Conservation (phyloP, 441 rosid species). For the Arabidopsis hybrid region DNA sequence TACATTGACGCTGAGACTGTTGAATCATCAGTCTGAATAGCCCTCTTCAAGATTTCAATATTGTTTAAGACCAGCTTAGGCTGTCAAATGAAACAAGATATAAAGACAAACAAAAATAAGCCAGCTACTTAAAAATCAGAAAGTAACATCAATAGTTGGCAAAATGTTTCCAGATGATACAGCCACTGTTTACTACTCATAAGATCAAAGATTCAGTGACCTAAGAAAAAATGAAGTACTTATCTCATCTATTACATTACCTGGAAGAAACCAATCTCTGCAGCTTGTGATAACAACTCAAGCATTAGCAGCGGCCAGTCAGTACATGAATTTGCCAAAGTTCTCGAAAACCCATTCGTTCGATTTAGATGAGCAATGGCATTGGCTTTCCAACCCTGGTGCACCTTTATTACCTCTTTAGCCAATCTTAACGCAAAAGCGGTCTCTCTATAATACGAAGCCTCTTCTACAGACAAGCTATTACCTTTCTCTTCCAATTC, state of each 20-base stretch:
- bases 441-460: conserved; percentile 77
- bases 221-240: not conserved
- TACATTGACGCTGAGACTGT: conserved; percentile 71
- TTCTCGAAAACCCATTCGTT: conserved; percentile 78
- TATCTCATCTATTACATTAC: conserved; percentile 46
- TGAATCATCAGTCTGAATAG: conserved; percentile 68
- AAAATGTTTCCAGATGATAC: conserved; percentile 2
- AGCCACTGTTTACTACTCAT: not conserved
- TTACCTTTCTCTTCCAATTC: conserved; percentile 58
- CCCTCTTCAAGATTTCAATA: conserved; percentile 79
- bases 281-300: conserved; percentile 90
- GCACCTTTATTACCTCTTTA: conserved; percentile 73
- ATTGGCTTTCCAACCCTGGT: conserved; percentile 79
- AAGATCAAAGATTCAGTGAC: not conserved
- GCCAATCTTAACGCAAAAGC: conserved; percentile 83
- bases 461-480: conserved; percentile 76
- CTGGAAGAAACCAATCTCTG: conserved; percentile 90
- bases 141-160: not conserved
- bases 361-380: conserved; percentile 83
- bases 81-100: conserved; percentile 53
- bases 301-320: conserved; percentile 94
- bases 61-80: conserved; percentile 96
- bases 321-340: conserved; percentile 81
- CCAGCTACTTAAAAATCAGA: not conserved
- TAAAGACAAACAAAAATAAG: conserved; percentile 21